Base-by-base conservation (phyloP, 2,329 filamentous ascomycete genomes). In the Fusarium ambrosium region DNA sequence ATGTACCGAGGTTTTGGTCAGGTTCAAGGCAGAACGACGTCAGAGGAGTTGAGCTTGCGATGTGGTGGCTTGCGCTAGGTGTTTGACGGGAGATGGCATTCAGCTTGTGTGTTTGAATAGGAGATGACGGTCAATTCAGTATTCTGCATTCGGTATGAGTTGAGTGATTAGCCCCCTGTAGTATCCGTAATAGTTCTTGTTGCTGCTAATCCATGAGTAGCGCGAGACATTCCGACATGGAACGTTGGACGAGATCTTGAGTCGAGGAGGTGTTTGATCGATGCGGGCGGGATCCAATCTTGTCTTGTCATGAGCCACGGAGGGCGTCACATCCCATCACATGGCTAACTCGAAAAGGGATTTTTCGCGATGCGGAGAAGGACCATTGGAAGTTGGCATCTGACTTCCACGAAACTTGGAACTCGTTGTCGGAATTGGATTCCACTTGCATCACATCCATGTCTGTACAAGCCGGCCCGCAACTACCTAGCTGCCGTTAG, bases 261-360 rank as follows among this genome's bases (percentile, higher is more conserved):
- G 27, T 32, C 22, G 53, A 58, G 45, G 68, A 74, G 60, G 71
- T 72, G 68, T 29, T 72, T 53, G 37, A 27, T 74, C 29, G 20
- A 62, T 29, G 53, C 22, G 51, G 36, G 64, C 14, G 29, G 27
- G 29, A 70, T 64, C 72, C 69, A 74, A 75, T 72, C 56, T 62
- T 41, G 56, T 66, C 64, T 69, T 68, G 48, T 64, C 34, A 43
- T 60, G 56, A 75, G 63, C 62, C 72, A 69, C 72, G 29, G 62
- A 53, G 63, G 68, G 63, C 69, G 72, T 75, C 72, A 75, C 69
- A 73, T 75, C 59, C 64, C 27, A 64, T 74, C 72, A 74, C 72
- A 74, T 73, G 72, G 69, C 72, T 73, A 74, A 70, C 72, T 74
- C 62, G 69, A 74, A 41, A 64, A 56, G 68, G 72, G 69, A 67